Base-by-base conservation (phyloP, 2,329 filamentous ascomycete species). In the Clathrospora elynae region DNA sequence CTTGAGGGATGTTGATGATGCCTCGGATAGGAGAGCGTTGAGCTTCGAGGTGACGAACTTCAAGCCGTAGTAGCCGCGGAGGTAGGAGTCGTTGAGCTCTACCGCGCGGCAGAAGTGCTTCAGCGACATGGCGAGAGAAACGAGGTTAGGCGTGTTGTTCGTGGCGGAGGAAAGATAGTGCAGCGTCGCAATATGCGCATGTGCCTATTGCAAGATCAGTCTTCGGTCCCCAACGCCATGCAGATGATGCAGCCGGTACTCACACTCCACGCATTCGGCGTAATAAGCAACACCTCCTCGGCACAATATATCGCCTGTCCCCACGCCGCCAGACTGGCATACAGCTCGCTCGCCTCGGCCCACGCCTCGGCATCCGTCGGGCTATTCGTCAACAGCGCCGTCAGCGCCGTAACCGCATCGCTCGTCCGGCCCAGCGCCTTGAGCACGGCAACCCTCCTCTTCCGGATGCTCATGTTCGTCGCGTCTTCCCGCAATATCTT, bases 201-300 rank as follows among this genome's bases (percentile, higher is more conserved):
- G 90, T 53, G 95, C 82, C 87, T 93, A 62, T 8, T 11, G 2
- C 16, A 11, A 11, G 3, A n/a, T 40, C 32, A 43, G 35, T 20
- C 12, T 32, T 26, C 10, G 19, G n/a, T n/a, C n/a, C n/a, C n/a
- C n/a, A n/a, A n/a, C n/a, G n/a, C n/a, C n/a, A n/a, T n/a, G n/a
- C n/a, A n/a, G n/a, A n/a, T 19, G 30, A 14, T 8, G 25, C 3
- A 11, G 28, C 6, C 17, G 23, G 23, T 29, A 61, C 87, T 68
- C 70, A 93, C 88, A 75, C 95, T 97, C 91, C 93, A 99, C 13
- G 92, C 89, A 74, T 96, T 95, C 3, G 93, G 92, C 38, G 84
- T 82, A 43, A 95, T 78, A 36, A 97, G 76, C 30, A 99, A 72
- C 13, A 95, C 90, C 70, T 99, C 93, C 69, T 99, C 93, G 30